Percentiles rank a stretch among this genome's conserved stretches.
These are phyloP conservation scores for Nitzschia sp. DNA, from an alignment of 108 stramenopile genomes.

Conservation along the genomic window DNA sequence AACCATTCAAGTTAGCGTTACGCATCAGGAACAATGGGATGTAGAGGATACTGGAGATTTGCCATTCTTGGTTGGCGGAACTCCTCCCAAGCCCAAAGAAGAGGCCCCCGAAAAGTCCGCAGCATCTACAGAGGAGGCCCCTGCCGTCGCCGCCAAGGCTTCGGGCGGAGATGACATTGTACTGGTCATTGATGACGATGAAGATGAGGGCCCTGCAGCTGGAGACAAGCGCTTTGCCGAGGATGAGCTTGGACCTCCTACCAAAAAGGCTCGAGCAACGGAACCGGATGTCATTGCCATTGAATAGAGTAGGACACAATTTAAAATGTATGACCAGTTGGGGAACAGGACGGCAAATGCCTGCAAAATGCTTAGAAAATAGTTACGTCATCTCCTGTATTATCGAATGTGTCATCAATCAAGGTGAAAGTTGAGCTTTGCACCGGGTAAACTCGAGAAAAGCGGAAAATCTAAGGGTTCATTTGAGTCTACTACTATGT, in stretches of 20 bases:
- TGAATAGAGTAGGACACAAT: too few species aligned
- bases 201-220: slow-evolving; percentile 6
- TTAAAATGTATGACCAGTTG: too few species aligned
- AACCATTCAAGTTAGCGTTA: slow-evolving; percentile 71
- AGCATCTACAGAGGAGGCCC: neutral
- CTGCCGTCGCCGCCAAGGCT: slow-evolving; percentile 4
- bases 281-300: slow-evolving; percentile 49
- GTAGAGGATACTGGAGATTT: slow-evolving; percentile 60
- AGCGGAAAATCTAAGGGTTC: too few species aligned
- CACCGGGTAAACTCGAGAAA: too few species aligned
- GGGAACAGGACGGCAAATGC: too few species aligned
- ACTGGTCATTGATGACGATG: slow-evolving; percentile 30
- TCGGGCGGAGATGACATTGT: slow-evolving; percentile 41
- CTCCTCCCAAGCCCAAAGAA: slow-evolving; percentile 21
- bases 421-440: too few species aligned
- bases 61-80: slow-evolving; percentile 62
- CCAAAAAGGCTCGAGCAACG: slow-evolving; percentile 52
- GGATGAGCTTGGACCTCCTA: slow-evolving; percentile 18
- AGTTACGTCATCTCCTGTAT: too few species aligned
- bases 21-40: slow-evolving; percentile 64
- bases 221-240: slow-evolving; percentile 11
- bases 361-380: too few species aligned
- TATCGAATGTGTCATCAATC: too few species aligned
- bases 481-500: too few species aligned
- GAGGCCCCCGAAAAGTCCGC: neutral